Evolutionary conservation across 1,284 basidiomycete species (phyloP).

Genomic region (Rhodotorula sp.): DNA sequence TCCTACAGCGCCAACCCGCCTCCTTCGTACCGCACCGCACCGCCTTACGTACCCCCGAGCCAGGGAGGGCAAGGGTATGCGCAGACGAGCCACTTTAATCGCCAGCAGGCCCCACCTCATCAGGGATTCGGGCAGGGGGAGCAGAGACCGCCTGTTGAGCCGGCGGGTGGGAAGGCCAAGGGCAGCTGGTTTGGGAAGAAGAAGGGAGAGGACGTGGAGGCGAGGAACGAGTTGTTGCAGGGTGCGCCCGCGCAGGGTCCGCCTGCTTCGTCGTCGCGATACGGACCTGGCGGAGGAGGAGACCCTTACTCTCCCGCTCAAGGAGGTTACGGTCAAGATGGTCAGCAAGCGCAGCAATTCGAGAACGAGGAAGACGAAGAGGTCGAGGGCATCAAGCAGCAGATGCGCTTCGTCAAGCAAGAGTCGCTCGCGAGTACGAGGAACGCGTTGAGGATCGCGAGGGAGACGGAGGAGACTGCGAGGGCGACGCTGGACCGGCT

Average conservation of each 20-base stretch:
- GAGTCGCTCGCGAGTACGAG: conserved; percentile 86
- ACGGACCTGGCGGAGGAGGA: not conserved
- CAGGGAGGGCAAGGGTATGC: conserved; percentile 36
- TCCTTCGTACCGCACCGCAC: conserved; percentile 33
- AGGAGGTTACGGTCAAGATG: not conserved
- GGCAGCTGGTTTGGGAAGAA: conserved; percentile 35
- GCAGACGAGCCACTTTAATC: conserved; percentile 21
- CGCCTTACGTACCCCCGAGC: conserved; percentile 29
- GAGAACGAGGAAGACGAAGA: conserved; percentile 88
- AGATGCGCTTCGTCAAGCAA: conserved; percentile 87
- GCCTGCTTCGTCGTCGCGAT: not conserved
- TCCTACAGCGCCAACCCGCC: conserved; percentile 11
- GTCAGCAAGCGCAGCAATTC: conserved; percentile 21
- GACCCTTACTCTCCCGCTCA: not conserved
- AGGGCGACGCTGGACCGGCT: conserved; percentile 79
- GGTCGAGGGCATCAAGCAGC: conserved; percentile 91
- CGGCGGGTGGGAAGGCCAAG: conserved; percentile 12
- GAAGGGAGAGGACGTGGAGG: conserved; percentile 11
- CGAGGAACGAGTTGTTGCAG: conserved; percentile 23
- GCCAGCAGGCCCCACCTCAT: conserved; percentile 8
- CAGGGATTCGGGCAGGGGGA: conserved; percentile 10
- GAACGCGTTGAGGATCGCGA: conserved; percentile 87
- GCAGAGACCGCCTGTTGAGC: not conserved
- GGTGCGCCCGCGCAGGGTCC: conserved; percentile 27
- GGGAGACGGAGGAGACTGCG: conserved; percentile 95